Evolutionary conservation across 257 asterid genomes (phyloP), one percentile per base, ranked within the genome.

Genomic region (Rubia yunnanensis): DNA sequence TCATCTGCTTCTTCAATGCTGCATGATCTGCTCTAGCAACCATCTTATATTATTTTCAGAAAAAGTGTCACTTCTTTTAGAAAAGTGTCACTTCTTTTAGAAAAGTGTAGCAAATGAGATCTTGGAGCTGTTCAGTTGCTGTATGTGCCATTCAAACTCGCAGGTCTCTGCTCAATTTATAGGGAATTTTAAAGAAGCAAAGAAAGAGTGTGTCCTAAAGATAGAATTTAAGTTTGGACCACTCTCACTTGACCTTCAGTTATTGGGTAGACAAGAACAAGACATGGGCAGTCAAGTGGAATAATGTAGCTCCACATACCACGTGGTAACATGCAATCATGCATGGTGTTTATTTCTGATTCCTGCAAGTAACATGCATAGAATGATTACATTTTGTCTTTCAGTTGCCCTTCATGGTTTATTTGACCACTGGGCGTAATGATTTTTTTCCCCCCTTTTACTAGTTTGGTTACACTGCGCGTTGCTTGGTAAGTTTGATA

Each of bases 11-110:
- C 65, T 32, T 72, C 72, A 74, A 78, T 71, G 69, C 74, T 78
- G 70, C 74, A 74, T 66, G 84, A 64, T 72, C 85, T 46, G 77
- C 86, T 64, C 75, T 76, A 4, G 89, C 82, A 6, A 86, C 94
- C 89, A 83, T 86, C 52, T 70, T 57, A 49, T 8, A 17, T 49
- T 10, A 3, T 13, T 20, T 48, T 28, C 22, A 22, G 49, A 50
- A 20, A 5, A 20, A 13, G 2, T 56, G 7, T 7, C 31, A 23
- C 1, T 22, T 46, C 10, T 7, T 44, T 3, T 50, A n/a, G 28
- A 27, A 5, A 26, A 23, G 4, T 44, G n/a, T 60, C 13, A n/a
- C n/a, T n/a, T n/a, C n/a, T n/a, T n/a, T n/a, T n/a, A n/a, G n/a
- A n/a, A n/a, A n/a, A n/a, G n/a, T n/a, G n/a, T n/a, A n/a, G 13